Evolutionary conservation across 2,329 filamentous ascomycete genomes (phyloP).

Genomic region (Aspergillus glaucus): DNA sequence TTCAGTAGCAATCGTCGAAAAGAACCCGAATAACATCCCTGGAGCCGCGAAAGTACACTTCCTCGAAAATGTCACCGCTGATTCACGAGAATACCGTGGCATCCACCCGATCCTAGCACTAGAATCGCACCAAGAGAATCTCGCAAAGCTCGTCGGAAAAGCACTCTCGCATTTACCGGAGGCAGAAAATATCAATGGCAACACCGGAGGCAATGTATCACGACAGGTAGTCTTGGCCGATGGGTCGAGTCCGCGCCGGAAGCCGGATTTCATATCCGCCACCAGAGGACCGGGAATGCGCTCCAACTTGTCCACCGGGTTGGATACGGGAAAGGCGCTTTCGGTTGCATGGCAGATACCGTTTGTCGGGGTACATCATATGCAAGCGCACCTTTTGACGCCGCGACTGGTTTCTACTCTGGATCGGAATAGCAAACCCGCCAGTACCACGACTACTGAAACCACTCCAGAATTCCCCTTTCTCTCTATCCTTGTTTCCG

Average conservation of each 20-base stretch:
- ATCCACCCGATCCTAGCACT: conserved; percentile 74
- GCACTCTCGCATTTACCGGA: conserved; percentile 55
- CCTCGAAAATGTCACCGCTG: conserved; percentile 73
- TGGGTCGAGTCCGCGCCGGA: conserved; percentile 29
- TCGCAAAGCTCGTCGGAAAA: conserved; percentile 62
- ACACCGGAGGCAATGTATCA: background rate
- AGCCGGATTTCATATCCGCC: conserved; percentile 78
- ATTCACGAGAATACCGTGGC: conserved; percentile 67
- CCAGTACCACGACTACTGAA: background rate
- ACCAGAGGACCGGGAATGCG: conserved; percentile 89
- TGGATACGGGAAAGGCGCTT: conserved; percentile 82
- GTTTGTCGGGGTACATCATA: conserved; percentile 83
- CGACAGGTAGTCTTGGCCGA: conserved; percentile 15
- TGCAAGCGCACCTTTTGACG: conserved; percentile 93
- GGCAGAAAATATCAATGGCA: conserved; percentile 6
- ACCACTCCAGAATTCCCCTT: conserved; percentile 66
- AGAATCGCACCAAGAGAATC: conserved; percentile 64
- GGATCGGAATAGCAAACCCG: conserved; percentile 15
- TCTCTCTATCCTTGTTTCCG: conserved; percentile 80
- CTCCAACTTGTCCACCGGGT: conserved; percentile 67
- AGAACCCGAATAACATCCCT: conserved; percentile 23
- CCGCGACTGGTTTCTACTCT: conserved; percentile 68
- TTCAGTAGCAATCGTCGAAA: conserved; percentile 74
- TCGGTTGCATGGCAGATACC: conserved; percentile 77
- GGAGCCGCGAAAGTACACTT: conserved; percentile 59